These are phyloP conservation scores for Ambrosiella xylebori DNA, from an alignment of 2,329 filamentous ascomycete species.

Conservation along the genomic window DNA sequence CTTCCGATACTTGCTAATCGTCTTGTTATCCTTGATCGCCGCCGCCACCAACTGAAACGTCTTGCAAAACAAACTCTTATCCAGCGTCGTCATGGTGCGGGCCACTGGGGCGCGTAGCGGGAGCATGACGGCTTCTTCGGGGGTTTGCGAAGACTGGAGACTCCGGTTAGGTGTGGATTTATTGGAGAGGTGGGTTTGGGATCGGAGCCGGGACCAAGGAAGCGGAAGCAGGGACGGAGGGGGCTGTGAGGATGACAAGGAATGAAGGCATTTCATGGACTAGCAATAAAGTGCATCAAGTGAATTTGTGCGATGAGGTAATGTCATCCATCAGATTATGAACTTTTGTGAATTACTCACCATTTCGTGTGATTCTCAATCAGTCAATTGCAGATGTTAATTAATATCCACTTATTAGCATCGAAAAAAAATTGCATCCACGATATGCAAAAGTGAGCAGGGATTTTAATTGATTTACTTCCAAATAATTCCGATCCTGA, in stretches of 20 bases:
- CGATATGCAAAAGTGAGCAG: constrained; percentile 1
- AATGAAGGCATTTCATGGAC: no score
- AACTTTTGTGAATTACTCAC: no score
- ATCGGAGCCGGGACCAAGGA: background rate
- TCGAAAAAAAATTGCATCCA: background rate
- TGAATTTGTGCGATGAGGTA: no score
- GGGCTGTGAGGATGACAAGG: no score
- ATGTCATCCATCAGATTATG: no score
- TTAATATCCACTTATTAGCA: background rate
- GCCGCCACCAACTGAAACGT: constrained; percentile 63
- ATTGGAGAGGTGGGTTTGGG: background rate
- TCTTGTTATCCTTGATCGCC: constrained; percentile 53
- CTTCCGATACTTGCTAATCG: constrained; percentile 56
- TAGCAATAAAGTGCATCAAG: no score
- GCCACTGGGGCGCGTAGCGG: constrained; percentile 65
- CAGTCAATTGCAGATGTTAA: background rate
- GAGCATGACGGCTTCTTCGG: constrained; percentile 27
- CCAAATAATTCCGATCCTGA: background rate
- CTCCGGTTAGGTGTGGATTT: background rate
- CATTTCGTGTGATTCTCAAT: no score
- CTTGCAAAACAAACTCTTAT: constrained; percentile 68
- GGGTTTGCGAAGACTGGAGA: background rate
- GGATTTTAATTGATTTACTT: constrained; percentile 12
- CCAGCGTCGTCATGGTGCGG: constrained; percentile 61
- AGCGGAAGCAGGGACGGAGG: background rate